Conservation (phyloP, 2,329 filamentous ascomycete genomes). For the Moelleriella libera region DNA sequence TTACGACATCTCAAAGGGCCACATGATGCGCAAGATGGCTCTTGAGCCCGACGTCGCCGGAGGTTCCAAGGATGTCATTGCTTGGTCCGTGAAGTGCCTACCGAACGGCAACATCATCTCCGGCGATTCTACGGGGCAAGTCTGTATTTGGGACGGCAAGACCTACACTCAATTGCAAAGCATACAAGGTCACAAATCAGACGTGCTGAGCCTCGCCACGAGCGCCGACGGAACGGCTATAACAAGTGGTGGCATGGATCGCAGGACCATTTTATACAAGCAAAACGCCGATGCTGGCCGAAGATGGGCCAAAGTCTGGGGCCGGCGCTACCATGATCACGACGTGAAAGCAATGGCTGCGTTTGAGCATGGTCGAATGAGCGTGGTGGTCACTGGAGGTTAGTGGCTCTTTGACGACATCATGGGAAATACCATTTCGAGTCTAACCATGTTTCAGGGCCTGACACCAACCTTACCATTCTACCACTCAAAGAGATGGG, state of each 20-base stretch:
- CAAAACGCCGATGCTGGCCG: conserved; percentile 43
- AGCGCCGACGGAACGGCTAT: conserved; percentile 71
- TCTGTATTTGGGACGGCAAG: conserved; percentile 87
- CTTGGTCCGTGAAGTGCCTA: conserved; percentile 87
- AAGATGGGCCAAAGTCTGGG: conserved; percentile 76
- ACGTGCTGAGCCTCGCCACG: conserved; percentile 76
- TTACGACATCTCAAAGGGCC: conserved; percentile 71
- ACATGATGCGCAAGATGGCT: conserved; percentile 68
- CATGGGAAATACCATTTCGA: background rate
- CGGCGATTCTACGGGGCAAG: conserved; percentile 85
- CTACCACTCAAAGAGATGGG: conserved; percentile 60
- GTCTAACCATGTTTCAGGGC: conserved; percentile 35
- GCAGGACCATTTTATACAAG: conserved; percentile 72
- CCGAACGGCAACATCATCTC: conserved; percentile 83
- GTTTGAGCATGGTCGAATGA: conserved; percentile 73
- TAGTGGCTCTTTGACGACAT: conserved; percentile 14
- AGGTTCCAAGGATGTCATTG: conserved; percentile 71
- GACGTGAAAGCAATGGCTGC: conserved; percentile 91
- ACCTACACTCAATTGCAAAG: conserved; percentile 81
- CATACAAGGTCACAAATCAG: conserved; percentile 75
- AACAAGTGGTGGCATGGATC: conserved; percentile 84
- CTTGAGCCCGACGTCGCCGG: conserved; percentile 65
- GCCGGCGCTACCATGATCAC: conserved; percentile 77
- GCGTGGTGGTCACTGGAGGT: conserved; percentile 86
- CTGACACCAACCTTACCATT: conserved; percentile 73